Conservation (phyloP, 345 rosid species). For the Arabis hirsuta region DNA sequence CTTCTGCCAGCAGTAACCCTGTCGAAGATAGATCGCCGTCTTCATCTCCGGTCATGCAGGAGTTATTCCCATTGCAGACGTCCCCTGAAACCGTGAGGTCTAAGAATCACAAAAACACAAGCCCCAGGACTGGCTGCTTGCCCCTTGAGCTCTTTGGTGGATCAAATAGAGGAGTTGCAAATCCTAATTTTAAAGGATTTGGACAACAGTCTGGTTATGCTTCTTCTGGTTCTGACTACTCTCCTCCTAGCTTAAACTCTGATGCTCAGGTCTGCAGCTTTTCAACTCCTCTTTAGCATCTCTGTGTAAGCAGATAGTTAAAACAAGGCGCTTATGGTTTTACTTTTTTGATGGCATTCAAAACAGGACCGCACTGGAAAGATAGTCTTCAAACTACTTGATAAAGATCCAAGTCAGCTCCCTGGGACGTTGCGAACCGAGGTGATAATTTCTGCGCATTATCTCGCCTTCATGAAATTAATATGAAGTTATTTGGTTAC, state of each 20-base stretch:
- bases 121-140: slow-evolving; percentile 48
- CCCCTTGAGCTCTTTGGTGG: slow-evolving; percentile 80
- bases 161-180: slow-evolving; percentile 51
- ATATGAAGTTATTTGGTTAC: slow-evolving; percentile 12
- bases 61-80: slow-evolving; percentile 75
- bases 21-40: slow-evolving; percentile 75
- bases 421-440: slow-evolving; percentile 68
- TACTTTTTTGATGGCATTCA: slow-evolving; percentile 17
- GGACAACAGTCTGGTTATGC: slow-evolving; percentile 74
- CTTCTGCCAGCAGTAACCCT: slow-evolving; percentile 92
- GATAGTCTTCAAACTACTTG: slow-evolving; percentile 73
- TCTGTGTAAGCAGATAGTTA: not conserved
- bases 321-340: slow-evolving; percentile 2
- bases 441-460: slow-evolving; percentile 45
- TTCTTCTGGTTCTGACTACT: slow-evolving; percentile 91
- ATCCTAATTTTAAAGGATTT: slow-evolving; percentile 54
- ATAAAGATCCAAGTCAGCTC: slow-evolving; percentile 82
- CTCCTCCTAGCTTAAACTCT: slow-evolving; percentile 77
- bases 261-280: slow-evolving; percentile 67
- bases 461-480: slow-evolving; percentile 1
- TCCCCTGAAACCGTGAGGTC: slow-evolving; percentile 59
- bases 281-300: slow-evolving; percentile 8
- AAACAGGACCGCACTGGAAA: slow-evolving; percentile 72
- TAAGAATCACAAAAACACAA: slow-evolving; percentile 52
- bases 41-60: slow-evolving; percentile 76